Evolutionary conservation across 768 basidiomycete genomes (phyloP).

Genomic region (Gyrodon lividus): DNA sequence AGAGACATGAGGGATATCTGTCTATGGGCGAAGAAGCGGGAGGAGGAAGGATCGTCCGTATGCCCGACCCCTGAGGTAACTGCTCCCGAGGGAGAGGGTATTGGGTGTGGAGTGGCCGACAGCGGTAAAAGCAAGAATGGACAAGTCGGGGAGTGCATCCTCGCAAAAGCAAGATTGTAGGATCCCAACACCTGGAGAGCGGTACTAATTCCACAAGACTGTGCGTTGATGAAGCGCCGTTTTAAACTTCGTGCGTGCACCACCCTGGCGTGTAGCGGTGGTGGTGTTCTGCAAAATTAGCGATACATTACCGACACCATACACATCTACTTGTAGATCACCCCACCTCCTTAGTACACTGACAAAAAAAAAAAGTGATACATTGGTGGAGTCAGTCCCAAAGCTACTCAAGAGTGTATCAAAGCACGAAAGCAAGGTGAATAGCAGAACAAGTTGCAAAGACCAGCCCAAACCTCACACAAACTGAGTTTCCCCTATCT

Average conservation of each 20-base stretch:
- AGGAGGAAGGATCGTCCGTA: conserved; percentile 4
- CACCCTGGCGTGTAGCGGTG: too few species aligned
- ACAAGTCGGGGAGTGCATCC: not conserved
- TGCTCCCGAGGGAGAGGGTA: not conserved
- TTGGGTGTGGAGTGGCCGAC: not conserved
- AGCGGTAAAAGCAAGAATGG: not conserved
- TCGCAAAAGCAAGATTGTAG: conserved; percentile 21
- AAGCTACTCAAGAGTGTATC: not conserved
- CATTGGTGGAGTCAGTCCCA: not conserved
- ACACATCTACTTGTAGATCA: not conserved
- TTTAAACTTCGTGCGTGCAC: not conserved
- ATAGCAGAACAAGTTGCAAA: not conserved
- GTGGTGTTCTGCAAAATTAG: too few species aligned
- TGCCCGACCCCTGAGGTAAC: not conserved
- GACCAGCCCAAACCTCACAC: conserved; percentile 6
- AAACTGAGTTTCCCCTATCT: conserved; percentile 24
- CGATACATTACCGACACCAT: not conserved
- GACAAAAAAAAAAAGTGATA: not conserved
- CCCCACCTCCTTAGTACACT: not conserved
- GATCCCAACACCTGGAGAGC: not conserved
- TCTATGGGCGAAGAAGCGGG: conserved; percentile 7
- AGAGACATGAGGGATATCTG: conserved; percentile 67
- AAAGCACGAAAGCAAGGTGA: not conserved
- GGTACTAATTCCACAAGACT: too few species aligned
- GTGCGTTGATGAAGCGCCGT: too few species aligned